Base-by-base conservation (phyloP, 108 stramenopile species). In the Nitzschia sp. region DNA sequence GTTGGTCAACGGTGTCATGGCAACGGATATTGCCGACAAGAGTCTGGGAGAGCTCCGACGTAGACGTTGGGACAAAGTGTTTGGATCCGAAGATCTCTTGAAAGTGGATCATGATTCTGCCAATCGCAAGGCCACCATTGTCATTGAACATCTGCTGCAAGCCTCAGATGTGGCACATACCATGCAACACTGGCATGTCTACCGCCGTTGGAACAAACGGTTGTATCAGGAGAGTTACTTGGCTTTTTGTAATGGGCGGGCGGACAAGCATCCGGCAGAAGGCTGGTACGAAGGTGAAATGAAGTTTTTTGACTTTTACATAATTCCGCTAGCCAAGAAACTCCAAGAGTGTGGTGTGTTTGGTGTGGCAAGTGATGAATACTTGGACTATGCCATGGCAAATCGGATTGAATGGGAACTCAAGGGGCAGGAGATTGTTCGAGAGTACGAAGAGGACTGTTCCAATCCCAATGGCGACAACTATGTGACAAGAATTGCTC, bases 311-410 rank as follows among this genome's bases (percentile, higher is more conserved):
- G 82, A 83, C 65, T 53, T 44, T 51, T 77, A 70, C 51, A 63
- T 79, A 22, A 80, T 83, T 41, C 82, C 82, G 11, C 54, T 83
- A 52, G 82, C 78, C 19, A 73, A 69, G 68, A 76, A 77, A 57
- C 61, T 81, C 9, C 62, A 64, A 26, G 72, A 77, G 19, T 81
- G 80, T 53, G 80, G 66, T 58, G 76, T 72, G 1, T 77, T 81
- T 65, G 75, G 70, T 26, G 56, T 72, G 9, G 59, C 60, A 14
- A 65, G 46, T 17, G 71, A 72, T 37, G 76, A 77, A 46, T 77
- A 64, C 20, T 52, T 77, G 51, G 57, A 71, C 43, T 73, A 76
- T 37, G n/a, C 15, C 20, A 59, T 59, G 2, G 38, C 38, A 2
- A 59, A 40, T 12, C 53, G 53, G 22, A 54, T 22, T 25, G 24